phyloP scores from a whole-genome alignment of 1,139 yeast genomes.

The Kluyveromyces sp. region DNA sequence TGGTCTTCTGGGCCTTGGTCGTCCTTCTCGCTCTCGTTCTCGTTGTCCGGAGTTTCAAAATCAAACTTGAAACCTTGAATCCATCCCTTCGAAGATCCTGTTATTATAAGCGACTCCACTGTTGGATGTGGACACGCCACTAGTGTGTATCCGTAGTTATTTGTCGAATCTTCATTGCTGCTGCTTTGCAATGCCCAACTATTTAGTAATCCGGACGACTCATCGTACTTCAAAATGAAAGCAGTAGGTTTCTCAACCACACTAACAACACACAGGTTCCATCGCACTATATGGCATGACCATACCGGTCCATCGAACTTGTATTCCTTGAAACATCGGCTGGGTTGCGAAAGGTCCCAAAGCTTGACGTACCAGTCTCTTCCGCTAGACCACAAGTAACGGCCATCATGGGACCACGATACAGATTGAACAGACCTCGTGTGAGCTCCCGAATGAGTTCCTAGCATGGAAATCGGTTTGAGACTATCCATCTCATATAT shows the following conservation, averaged over 20 bases:
- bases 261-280: slow-evolving; percentile 19
- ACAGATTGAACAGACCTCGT: slow-evolving; percentile 68
- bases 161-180: slow-evolving; percentile 32
- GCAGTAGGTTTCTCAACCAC: slow-evolving; percentile 42
- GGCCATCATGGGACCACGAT: slow-evolving; percentile 70
- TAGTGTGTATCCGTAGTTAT: slow-evolving; percentile 27
- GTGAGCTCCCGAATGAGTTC: slow-evolving; percentile 51
- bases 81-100: slow-evolving; percentile 81
- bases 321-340: slow-evolving; percentile 68
- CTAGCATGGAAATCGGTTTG: slow-evolving; percentile 32
- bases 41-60: not conserved
- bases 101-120: slow-evolving; percentile 43
- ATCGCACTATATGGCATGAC: slow-evolving; percentile 23
- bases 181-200: not conserved
- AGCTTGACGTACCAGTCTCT: slow-evolving; percentile 78
- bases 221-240: slow-evolving; percentile 42
- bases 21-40: too few species aligned
- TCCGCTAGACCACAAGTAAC: slow-evolving; percentile 64
- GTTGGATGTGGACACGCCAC: slow-evolving; percentile 29
- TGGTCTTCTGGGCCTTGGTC: too few species aligned
- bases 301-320: slow-evolving; percentile 44
- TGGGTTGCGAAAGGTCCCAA: slow-evolving; percentile 61
- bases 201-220: slow-evolving; percentile 21
- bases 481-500: slow-evolving; percentile 68
- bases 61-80: slow-evolving; percentile 41